These are phyloP conservation scores for Pneumocystis canis DNA, from an alignment of 1,139 yeast species.

Conservation along the genomic window DNA sequence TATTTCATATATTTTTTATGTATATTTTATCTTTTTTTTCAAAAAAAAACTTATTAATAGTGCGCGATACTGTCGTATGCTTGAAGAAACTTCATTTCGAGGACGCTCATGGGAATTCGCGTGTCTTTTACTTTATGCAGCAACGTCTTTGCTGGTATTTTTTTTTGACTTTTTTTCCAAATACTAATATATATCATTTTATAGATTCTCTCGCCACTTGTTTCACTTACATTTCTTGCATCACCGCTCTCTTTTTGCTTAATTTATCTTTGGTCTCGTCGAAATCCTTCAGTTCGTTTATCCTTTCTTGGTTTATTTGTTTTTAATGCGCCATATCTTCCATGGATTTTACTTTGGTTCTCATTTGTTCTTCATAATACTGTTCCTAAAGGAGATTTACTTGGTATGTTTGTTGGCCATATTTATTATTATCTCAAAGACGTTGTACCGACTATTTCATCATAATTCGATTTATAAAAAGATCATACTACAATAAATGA, in stretches of 20 bases:
- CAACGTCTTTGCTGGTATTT: conserved; percentile 22
- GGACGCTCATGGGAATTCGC: conserved; percentile 27
- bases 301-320: conserved; percentile 29
- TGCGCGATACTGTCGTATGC: conserved; percentile 27
- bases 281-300: conserved; percentile 29
- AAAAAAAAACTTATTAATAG: background rate
- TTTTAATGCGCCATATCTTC: conserved; percentile 31
- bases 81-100: conserved; percentile 28
- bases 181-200: no score
- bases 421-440: conserved; percentile 30
- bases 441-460: conserved; percentile 24
- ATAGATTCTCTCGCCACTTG: conserved; percentile 12
- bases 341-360: conserved; percentile 26
- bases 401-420: conserved; percentile 34
- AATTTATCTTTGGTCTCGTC: conserved; percentile 34
- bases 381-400: conserved; percentile 22
- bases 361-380: conserved; percentile 19
- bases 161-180: conserved; percentile 16
- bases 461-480: background rate
- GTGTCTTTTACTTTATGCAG: conserved; percentile 29
- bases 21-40: conserved; percentile 3
- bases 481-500: no score
- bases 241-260: conserved; percentile 28
- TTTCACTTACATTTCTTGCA: conserved; percentile 27
- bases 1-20: conserved; percentile 27